Percentiles rank a stretch among this genome's conserved stretches.
These are phyloP conservation scores for Vanrija pseudolonga DNA, from an alignment of 1,284 basidiomycete genomes.

Conservation along the genomic window DNA sequence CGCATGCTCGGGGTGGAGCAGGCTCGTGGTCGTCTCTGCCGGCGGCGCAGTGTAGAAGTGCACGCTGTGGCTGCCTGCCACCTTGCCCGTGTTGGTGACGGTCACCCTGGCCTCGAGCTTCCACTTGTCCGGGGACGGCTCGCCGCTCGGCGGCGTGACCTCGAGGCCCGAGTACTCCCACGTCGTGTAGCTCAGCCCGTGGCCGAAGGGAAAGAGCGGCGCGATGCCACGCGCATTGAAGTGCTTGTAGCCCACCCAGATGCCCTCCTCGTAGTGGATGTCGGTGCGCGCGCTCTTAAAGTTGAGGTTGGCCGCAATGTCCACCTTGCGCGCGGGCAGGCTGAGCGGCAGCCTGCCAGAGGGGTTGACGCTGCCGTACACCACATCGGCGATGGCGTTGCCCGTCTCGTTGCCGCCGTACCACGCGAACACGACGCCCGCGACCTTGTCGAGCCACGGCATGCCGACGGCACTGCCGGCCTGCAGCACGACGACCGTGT, in stretches of 20 bases:
- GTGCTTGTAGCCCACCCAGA: constrained; percentile 64
- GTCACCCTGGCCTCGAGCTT: constrained; percentile 23
- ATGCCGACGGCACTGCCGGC: constrained; percentile 63
- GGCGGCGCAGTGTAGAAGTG: constrained; percentile 31
- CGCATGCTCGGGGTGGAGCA: constrained; percentile 37
- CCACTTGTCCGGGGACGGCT: constrained; percentile 21
- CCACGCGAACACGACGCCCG: constrained; percentile 67
- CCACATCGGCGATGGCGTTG: constrained; percentile 68
- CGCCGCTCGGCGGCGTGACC: constrained; percentile 17
- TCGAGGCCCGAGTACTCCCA: constrained; percentile 53
- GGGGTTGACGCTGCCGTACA: constrained; percentile 70
- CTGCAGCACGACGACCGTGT: constrained; percentile 69
- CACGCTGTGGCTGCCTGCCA: constrained; percentile 28
- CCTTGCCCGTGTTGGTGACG: constrained; percentile 34
- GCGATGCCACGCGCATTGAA: constrained; percentile 58
- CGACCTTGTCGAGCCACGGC: constrained; percentile 64
- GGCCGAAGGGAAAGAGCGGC: constrained; percentile 70
- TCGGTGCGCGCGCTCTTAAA: constrained; percentile 60
- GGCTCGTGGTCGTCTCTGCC: constrained; percentile 20
- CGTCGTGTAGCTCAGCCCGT: constrained; percentile 70
- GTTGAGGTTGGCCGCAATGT: constrained; percentile 62
- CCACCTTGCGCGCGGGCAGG: constrained; percentile 64
- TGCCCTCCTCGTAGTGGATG: constrained; percentile 53
- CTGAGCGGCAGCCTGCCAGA: constrained; percentile 68
- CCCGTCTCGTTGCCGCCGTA: constrained; percentile 75